Conservation (phyloP, 2,329 filamentous ascomycete genomes). For the Leptographium procerum region DNA sequence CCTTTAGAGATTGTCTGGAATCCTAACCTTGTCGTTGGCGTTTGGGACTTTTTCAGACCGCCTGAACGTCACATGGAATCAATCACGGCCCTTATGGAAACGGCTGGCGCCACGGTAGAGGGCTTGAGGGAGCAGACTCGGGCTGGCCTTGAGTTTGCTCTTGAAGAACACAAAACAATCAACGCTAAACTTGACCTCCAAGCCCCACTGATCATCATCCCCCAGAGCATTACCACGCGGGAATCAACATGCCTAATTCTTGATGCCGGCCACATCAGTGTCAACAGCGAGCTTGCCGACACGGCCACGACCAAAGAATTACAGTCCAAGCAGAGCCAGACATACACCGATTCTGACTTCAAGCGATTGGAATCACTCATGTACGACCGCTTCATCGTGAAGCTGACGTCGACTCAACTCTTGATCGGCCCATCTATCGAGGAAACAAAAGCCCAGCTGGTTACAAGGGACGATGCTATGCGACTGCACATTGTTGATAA, state of each 20-base stretch:
- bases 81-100: conserved; percentile 90
- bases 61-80: conserved; percentile 98
- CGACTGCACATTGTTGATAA: conserved; percentile 85
- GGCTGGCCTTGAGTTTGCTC: conserved; percentile 87
- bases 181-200: conserved; percentile 93
- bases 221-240: conserved; percentile 75
- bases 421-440: conserved; percentile 90
- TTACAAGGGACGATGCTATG: conserved; percentile 52
- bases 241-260: conserved; percentile 83
- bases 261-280: conserved; percentile 90
- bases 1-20: conserved; percentile 98
- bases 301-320: conserved; percentile 81
- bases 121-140: conserved; percentile 90
- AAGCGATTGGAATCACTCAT: conserved; percentile 80
- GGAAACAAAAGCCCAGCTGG: conserved; percentile 73
- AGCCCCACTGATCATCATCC: conserved; percentile 90
- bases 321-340: conserved; percentile 77
- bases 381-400: conserved; percentile 95
- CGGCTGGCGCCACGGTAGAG: conserved; percentile 88
- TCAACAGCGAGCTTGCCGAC: conserved; percentile 89
- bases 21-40: conserved; percentile 79
- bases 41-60: conserved; percentile 91
- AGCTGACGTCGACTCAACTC: conserved; percentile 87
- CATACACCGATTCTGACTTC: conserved; percentile 83
- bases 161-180: conserved; percentile 96